Conservation (phyloP, 345 rosid genomes). For the Excoecaria agallocha region DNA sequence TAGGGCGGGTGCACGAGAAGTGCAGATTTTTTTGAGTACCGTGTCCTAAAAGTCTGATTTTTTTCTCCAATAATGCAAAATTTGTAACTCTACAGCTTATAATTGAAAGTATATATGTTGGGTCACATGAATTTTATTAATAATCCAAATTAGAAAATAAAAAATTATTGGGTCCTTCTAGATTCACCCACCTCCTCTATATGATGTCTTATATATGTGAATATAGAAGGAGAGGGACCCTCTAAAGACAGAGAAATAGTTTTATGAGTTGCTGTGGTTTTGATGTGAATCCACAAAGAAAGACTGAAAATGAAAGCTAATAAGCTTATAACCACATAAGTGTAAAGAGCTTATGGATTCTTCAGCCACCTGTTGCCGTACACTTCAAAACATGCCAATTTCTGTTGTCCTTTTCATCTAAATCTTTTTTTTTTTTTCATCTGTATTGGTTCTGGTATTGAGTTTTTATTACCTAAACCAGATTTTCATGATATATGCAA, state of each 20-base stretch:
- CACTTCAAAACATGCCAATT: background rate
- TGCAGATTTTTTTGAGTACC: background rate
- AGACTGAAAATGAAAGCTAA: conserved; percentile 28
- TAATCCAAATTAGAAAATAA: no score
- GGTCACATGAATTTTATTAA: background rate
- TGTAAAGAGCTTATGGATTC: conserved; percentile 11
- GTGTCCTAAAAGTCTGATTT: background rate
- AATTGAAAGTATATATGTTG: background rate
- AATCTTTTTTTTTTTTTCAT: no score
- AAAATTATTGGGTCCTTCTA: conserved; percentile 6
- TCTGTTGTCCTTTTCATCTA: background rate
- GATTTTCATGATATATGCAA: no score
- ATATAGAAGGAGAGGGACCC: background rate
- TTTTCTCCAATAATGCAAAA: background rate
- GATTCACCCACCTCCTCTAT: conserved; percentile 2
- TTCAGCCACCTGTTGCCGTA: conserved; percentile 16
- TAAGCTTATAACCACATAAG: conserved; percentile 25
- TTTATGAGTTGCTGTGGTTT: background rate
- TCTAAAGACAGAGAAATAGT: background rate
- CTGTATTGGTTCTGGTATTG: no score
- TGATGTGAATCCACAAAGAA: background rate
- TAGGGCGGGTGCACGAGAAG: background rate
- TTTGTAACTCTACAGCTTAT: background rate
- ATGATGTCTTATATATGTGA: background rate
- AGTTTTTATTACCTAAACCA: no score